phyloP scores from a whole-genome alignment of 2,329 filamentous ascomycete species.

The Neoascochyta sp. region DNA sequence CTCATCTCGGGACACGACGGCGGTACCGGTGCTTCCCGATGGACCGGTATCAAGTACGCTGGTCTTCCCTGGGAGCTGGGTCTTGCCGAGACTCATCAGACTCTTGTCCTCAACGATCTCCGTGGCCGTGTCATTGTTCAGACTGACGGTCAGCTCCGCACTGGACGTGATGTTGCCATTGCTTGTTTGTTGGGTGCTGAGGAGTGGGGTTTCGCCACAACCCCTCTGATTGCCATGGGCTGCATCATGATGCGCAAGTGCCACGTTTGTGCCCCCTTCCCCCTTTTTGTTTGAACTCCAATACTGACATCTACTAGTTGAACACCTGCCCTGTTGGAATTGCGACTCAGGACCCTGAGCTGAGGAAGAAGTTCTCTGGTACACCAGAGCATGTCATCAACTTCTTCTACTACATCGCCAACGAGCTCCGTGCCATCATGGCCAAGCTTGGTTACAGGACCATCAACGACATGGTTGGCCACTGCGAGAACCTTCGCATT shows the following conservation, averaged over 20 bases:
- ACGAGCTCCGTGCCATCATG: conserved; percentile 96
- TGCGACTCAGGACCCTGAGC: conserved; percentile 89
- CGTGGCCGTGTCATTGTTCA: conserved; percentile 94
- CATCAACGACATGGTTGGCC: conserved; percentile 97
- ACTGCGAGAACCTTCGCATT: conserved; percentile 79
- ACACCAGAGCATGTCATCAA: conserved; percentile 97
- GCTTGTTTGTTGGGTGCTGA: conserved; percentile 95
- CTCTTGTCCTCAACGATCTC: conserved; percentile 89
- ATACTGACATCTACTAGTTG: no score
- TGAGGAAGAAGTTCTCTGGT: conserved; percentile 89
- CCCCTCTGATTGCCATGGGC: conserved; percentile 92
- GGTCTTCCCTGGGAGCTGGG: conserved; percentile 95
- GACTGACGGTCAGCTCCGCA: conserved; percentile 90
- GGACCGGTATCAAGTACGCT: conserved; percentile 98
- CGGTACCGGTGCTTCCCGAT: conserved; percentile 92
- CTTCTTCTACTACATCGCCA: conserved; percentile 97
- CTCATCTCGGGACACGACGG: conserved; percentile 95
- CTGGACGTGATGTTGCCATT: conserved; percentile 88
- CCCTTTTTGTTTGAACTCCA: no score
- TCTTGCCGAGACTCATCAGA: conserved; percentile 96
- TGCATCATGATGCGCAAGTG: conserved; percentile 93
- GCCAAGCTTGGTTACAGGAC: conserved; percentile 90
- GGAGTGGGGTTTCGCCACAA: conserved; percentile 95
- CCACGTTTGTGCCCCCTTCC: no score
- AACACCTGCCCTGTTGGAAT: conserved; percentile 92